These are phyloP conservation scores for Fraxinus dipetala DNA, from an alignment of 305 asterid species.

Conservation along the genomic window DNA sequence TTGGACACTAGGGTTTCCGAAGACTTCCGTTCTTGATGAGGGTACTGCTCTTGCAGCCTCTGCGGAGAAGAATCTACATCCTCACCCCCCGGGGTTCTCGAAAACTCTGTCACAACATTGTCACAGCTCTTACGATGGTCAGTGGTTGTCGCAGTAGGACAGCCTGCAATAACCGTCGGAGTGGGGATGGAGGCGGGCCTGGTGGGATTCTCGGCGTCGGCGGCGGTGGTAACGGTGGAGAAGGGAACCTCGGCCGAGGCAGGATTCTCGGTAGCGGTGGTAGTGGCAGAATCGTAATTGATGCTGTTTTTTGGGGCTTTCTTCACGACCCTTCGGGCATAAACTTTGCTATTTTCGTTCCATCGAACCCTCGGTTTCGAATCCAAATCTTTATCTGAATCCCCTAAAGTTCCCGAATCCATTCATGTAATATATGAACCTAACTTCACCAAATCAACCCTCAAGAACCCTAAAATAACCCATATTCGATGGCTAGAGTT, in stretches of 20 bases:
- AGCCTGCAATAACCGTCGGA: constrained; percentile 2
- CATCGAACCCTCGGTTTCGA: not conserved
- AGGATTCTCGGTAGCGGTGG: not conserved
- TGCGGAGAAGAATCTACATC: not conserved
- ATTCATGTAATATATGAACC: not conserved
- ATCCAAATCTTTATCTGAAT: not conserved
- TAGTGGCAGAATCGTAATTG: constrained; percentile 1
- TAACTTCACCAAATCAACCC: not conserved
- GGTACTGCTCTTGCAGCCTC: not conserved
- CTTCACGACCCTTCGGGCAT: constrained; percentile 15
- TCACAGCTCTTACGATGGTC: constrained; percentile 5
- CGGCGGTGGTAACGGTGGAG: not conserved
- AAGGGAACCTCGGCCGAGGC: not conserved
- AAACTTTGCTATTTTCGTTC: constrained; percentile 14
- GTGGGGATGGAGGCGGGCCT: constrained; percentile 4
- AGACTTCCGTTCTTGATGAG: constrained; percentile 17
- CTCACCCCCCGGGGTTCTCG: not conserved
- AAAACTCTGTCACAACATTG: constrained; percentile 20
- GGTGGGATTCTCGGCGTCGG: constrained; percentile 5
- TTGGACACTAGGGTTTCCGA: constrained; percentile 1
- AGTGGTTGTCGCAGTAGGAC: not conserved
- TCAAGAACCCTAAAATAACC: not conserved
- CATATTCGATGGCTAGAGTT: not conserved
- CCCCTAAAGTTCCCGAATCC: not conserved
- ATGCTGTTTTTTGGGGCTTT: not conserved